Evolutionary conservation across 148 eudicot genomes (phyloP), one percentile per base, ranked within the genome.

Genomic region (Rhododendron griersonianum): DNA sequence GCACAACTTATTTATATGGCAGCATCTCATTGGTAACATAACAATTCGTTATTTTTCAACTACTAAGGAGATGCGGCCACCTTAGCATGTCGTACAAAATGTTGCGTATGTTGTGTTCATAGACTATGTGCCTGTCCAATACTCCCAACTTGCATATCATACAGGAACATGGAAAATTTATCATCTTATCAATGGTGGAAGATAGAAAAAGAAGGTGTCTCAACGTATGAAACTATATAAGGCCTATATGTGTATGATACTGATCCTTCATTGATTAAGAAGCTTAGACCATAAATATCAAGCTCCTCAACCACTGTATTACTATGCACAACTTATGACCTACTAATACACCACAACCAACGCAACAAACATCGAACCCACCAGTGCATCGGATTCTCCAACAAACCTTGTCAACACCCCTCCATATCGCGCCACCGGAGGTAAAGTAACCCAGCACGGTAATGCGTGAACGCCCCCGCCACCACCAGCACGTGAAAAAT

Each of bases 381-480:
- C 77, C 7, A 2, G 61, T 44, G 47, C 77, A 30, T 50, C 39
- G 21, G 41, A 50, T 39, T 53, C 51, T 48, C 59, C 35, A 28
- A 44, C 21, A 61, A 25, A 25, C 28, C 41, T 21, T 0, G 11
- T 86, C 78, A 93, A 85, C 99, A 96, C 45, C 99, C 98, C 78
- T 96, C 92, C 88, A 92, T 44, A 83, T 96, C 99, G 84, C 99
- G 91, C 99, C 99, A 97, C 89, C 88, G 87, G 25, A 97, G 95
- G 84, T 97, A 97, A 50, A 97, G 91, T 45, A 95, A 86, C 78
- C 99, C 99, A 0, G 98, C 98, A 0, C 84, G 90, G 79, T 97
- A 97, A 87, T 97, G 99, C 59, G 98, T 97, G 83, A 91, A 95
- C 1, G 99, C 99, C 39, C 98, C 99, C 0, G 98, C 98, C 45